phyloP scores from a whole-genome alignment of 805 yeast genomes.

The Saturnispora kantuleensis region DNA sequence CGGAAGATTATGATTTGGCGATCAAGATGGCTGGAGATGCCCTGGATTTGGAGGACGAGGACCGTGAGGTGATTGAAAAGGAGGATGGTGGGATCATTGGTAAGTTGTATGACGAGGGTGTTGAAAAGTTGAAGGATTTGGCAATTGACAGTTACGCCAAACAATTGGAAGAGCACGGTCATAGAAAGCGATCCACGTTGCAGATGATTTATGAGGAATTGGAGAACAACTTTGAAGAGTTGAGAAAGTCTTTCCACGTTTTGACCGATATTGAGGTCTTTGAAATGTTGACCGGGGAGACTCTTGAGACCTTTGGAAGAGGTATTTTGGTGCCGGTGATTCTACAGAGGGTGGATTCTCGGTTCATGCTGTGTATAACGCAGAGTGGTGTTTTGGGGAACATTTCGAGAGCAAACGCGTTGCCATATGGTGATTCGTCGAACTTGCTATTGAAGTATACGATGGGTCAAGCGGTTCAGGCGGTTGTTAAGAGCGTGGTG shows the following conservation, averaged over 20 bases:
- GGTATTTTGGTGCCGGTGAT: conserved; percentile 72
- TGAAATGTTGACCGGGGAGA: conserved; percentile 84
- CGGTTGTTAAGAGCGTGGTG: conserved; percentile 60
- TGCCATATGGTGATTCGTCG: conserved; percentile 40
- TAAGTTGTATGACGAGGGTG: conserved; percentile 62
- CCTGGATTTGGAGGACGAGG: conserved; percentile 90
- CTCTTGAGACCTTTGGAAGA: conserved; percentile 51
- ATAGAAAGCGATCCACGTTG: conserved; percentile 66
- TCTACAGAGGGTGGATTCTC: conserved; percentile 48
- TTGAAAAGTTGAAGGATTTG: conserved; percentile 70
- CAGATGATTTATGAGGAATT: conserved; percentile 82
- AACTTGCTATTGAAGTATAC: conserved; percentile 32
- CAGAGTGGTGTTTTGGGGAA: conserved; percentile 45
- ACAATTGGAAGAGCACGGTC: conserved; percentile 72
- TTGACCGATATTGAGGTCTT: conserved; percentile 67
- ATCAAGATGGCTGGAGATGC: conserved; percentile 98
- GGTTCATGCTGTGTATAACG: conserved; percentile 32
- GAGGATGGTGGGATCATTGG: conserved; percentile 69
- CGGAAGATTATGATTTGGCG: conserved; percentile 94
- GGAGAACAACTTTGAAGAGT: conserved; percentile 79
- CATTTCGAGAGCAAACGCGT: conserved; percentile 22
- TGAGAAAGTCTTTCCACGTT: conserved; percentile 60
- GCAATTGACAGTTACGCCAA: conserved; percentile 87
- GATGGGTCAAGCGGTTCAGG: conserved; percentile 79
- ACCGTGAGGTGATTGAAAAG: conserved; percentile 63